These are phyloP conservation scores for Phaeosphaeria sp. DNA, from an alignment of 2,329 filamentous ascomycete genomes.

Conservation along the genomic window DNA sequence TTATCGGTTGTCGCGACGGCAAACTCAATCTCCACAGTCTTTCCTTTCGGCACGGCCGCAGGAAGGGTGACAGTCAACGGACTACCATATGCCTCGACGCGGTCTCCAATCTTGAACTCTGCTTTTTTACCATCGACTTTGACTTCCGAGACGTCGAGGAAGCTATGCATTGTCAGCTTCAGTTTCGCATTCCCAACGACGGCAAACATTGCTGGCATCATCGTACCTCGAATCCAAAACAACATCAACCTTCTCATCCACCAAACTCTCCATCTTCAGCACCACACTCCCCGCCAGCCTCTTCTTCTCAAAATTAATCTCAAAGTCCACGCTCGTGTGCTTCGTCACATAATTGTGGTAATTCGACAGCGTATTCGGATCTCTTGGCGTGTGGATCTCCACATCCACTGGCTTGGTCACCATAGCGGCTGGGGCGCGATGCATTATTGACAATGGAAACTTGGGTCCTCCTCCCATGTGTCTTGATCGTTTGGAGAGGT, in stretches of 20 bases:
- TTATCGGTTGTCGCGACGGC: conserved; percentile 78
- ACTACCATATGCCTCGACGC: conserved; percentile 75
- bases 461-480: conserved; percentile 5
- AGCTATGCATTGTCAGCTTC: conserved; percentile 50
- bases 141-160: conserved; percentile 75
- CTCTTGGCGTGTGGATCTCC: conserved; percentile 62
- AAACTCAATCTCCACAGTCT: conserved; percentile 56
- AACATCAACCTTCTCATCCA: conserved; percentile 76
- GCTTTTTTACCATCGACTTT: conserved; percentile 69
- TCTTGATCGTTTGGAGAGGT: background rate
- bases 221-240: conserved; percentile 78
- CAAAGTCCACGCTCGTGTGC: conserved; percentile 82
- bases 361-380: conserved; percentile 91
- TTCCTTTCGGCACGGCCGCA: conserved; percentile 54
- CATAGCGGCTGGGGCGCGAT: conserved; percentile 39
- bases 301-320: conserved; percentile 83
- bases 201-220: background rate
- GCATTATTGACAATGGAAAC: conserved; percentile 22
- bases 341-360: conserved; percentile 86
- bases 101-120: conserved; percentile 74
- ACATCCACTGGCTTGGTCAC: conserved; percentile 47
- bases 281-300: conserved; percentile 77
- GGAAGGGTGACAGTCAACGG: conserved; percentile 69
- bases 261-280: conserved; percentile 78
- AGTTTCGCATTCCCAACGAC: background rate